A percentile compares a stretch with the other conserved stretches of the same genome.
Evolutionary conservation across 805 yeast species (phyloP).

Genomic region (Brettanomyces anomalus): DNA sequence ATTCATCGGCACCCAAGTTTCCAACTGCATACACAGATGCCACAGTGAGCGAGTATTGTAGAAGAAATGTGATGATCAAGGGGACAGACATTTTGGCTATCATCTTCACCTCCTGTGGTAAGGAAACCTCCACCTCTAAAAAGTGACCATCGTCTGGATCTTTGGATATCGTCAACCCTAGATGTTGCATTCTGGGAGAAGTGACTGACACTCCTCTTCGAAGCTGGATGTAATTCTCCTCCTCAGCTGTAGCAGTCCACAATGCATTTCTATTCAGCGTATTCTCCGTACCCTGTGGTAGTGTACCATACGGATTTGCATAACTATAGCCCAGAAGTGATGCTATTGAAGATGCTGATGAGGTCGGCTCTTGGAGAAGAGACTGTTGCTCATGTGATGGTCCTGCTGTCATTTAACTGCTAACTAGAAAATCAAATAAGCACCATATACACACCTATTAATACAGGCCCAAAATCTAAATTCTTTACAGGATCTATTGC

Average conservation of each 20-base stretch:
- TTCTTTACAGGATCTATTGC: background rate
- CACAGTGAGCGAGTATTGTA: constrained; percentile 45
- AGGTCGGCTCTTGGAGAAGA: no score
- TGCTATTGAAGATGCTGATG: no score
- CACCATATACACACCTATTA: background rate
- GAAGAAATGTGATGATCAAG: constrained; percentile 41
- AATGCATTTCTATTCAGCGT: background rate
- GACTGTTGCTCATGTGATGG: no score
- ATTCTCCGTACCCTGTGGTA: no score
- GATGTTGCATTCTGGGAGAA: constrained; percentile 7
- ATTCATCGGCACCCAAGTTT: constrained; percentile 47
- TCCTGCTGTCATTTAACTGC: no score
- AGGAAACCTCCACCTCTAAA: constrained; percentile 33
- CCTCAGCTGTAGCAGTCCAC: constrained; percentile 1
- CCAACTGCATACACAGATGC: constrained; percentile 50
- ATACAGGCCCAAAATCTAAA: background rate
- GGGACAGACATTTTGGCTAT: constrained; percentile 38
- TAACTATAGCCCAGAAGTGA: no score
- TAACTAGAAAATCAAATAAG: no score
- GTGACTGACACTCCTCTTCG: constrained; percentile 19
- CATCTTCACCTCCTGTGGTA: constrained; percentile 29
- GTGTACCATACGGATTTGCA: no score
- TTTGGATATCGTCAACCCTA: constrained; percentile 13
- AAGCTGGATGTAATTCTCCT: constrained; percentile 9
- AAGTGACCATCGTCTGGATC: constrained; percentile 16